Percentiles rank a stretch among this genome's conserved stretches.
These are phyloP conservation scores for Leptographium lundbergii DNA, from an alignment of 2,329 filamentous ascomycete genomes.

Conservation along the genomic window DNA sequence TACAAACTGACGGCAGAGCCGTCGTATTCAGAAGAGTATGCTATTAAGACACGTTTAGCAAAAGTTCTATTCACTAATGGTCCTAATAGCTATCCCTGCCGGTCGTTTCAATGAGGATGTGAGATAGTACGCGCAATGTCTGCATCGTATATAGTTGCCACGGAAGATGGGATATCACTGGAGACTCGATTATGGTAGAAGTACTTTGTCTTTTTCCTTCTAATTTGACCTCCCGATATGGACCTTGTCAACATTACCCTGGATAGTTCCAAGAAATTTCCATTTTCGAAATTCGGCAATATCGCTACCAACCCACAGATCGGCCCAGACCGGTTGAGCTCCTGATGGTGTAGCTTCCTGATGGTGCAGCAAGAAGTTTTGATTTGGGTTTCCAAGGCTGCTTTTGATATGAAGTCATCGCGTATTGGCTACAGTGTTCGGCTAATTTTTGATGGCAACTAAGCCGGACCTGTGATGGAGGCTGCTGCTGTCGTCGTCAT, in stretches of 20 bases:
- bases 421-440: neutral
- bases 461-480: neutral
- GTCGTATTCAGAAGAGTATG: conserved; percentile 58
- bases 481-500: neutral
- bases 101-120: conserved; percentile 39
- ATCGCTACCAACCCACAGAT: no score
- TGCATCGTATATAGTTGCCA: conserved; percentile 16
- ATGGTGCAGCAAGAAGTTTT: no score
- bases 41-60: conserved; percentile 15
- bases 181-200: neutral
- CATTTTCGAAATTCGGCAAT: no score
- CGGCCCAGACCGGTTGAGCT: no score
- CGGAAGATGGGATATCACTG: neutral
- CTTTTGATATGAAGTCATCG: no score
- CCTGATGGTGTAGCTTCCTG: no score
- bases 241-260: neutral
- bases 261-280: no score
- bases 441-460: neutral
- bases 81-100: conserved; percentile 45
- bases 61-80: conserved; percentile 5
- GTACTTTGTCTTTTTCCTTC: neutral
- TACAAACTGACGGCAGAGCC: conserved; percentile 53
- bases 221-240: no score
- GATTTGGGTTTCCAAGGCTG: no score
- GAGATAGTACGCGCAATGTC: conserved; percentile 6